A percentile compares a stretch with the other conserved stretches of the same genome.
Conservation (phyloP, 2,329 filamentous ascomycete species). For the Monosporascus sp. region DNA sequence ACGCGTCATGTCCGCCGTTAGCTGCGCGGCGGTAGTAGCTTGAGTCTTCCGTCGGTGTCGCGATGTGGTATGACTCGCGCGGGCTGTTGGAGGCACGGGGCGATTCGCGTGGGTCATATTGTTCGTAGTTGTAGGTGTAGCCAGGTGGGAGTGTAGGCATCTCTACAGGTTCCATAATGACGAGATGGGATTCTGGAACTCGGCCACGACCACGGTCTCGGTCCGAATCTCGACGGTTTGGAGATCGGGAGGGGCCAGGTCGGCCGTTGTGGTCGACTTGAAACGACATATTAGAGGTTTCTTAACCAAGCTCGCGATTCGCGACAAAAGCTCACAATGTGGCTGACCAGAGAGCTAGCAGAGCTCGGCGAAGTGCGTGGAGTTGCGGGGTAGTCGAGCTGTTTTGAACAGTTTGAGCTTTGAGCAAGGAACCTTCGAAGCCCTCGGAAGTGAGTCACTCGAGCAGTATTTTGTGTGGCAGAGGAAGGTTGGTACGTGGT, state of each 20-base stretch:
- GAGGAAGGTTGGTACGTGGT: no score
- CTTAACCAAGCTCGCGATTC: neutral
- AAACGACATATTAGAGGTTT: constrained; percentile 41
- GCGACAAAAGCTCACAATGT: neutral
- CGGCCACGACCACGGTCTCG: constrained; percentile 31
- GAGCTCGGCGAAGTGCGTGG: neutral
- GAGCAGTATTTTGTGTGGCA: no score
- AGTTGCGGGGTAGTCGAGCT: no score
- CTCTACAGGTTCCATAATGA: constrained; percentile 34
- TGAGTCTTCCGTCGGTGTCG: constrained; percentile 11
- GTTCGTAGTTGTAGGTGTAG: constrained; percentile 35
- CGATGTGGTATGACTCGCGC: constrained; percentile 9
- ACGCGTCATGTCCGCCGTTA: constrained; percentile 1
- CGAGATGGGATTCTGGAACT: constrained; percentile 20
- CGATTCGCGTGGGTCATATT: constrained; percentile 23
- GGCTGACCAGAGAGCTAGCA: neutral
- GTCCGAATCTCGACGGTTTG: constrained; percentile 31
- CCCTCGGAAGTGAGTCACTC: no score
- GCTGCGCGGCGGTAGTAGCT: constrained; percentile 4
- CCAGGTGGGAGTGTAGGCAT: constrained; percentile 33
- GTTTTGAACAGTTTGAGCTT: no score
- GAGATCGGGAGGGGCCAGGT: constrained; percentile 43
- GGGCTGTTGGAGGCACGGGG: constrained; percentile 27
- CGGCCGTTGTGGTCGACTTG: constrained; percentile 39
- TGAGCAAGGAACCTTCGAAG: no score